Conservation (phyloP, 2,329 filamentous ascomycete species). For the Thielaviopsis euricoi region DNA sequence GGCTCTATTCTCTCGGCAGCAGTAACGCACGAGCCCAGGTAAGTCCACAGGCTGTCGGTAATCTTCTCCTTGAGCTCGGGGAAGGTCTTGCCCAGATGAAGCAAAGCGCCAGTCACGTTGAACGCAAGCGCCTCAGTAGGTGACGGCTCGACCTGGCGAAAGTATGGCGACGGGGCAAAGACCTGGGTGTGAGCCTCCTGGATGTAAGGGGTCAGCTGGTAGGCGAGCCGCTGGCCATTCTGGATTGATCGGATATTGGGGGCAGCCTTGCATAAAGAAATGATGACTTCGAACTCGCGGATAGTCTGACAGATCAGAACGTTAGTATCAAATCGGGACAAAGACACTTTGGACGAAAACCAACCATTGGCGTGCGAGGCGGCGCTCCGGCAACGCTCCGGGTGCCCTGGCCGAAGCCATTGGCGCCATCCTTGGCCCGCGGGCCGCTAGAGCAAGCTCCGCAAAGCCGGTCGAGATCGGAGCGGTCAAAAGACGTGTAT, state of each 20-base stretch:
- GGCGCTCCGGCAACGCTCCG: conserved; percentile 14
- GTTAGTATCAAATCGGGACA: not conserved
- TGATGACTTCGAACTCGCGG: conserved; percentile 78
- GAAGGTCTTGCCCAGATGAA: conserved; percentile 65
- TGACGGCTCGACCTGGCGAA: conserved; percentile 68
- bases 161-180: conserved; percentile 65
- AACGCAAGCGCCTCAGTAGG: conserved; percentile 75
- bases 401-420: conserved; percentile 22
- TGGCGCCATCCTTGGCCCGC: conserved; percentile 27
- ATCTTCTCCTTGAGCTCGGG: conserved; percentile 49
- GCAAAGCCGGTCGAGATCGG: conserved; percentile 46
- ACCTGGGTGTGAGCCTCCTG: conserved; percentile 67
- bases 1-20: conserved; percentile 40
- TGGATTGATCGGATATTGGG: conserved; percentile 53
- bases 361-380: conserved; percentile 44
- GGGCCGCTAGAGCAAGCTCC: conserved; percentile 35
- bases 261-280: conserved; percentile 83
- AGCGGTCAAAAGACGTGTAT: conserved; percentile 38
- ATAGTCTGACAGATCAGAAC: conserved; percentile 43
- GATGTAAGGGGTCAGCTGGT: conserved; percentile 68
- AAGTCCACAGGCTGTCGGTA: conserved; percentile 50
- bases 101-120: conserved; percentile 61
- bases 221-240: conserved; percentile 62
- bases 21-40: conserved; percentile 53
- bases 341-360: conserved; percentile 5